A percentile compares a stretch with the other conserved stretches of the same genome.
phyloP scores from a whole-genome alignment of 2,329 filamentous ascomycete species.

The Sclerotinia nivalis region DNA sequence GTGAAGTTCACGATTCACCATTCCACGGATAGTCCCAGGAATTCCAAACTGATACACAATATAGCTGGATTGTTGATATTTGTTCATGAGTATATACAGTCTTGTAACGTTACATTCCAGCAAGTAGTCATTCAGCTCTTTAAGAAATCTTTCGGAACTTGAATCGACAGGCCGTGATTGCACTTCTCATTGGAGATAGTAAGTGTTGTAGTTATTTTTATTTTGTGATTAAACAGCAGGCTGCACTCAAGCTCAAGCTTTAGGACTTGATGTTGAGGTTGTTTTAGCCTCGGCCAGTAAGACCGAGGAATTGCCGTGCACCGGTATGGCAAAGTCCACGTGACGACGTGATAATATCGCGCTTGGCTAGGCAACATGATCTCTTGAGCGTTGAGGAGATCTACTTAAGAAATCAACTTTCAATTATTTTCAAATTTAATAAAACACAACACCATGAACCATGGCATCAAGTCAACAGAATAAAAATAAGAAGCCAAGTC shows the following conservation, averaged over 20 bases:
- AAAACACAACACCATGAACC: constrained; percentile 13
- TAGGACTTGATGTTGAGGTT: neutral
- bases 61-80: neutral
- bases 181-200: neutral
- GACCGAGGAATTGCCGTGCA: neutral
- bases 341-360: constrained; percentile 8
- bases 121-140: neutral
- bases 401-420: neutral
- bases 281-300: no score
- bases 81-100: neutral
- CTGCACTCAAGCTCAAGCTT: neutral
- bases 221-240: neutral
- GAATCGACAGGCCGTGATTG: neutral
- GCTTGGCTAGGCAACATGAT: constrained; percentile 7
- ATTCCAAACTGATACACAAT: neutral
- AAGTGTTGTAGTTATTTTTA: neutral
- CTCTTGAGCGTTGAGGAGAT: neutral
- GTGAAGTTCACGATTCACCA: neutral
- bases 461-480: constrained; percentile 22
- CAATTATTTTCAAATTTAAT: neutral
- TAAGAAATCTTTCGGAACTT: neutral
- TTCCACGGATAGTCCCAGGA: neutral
- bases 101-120: neutral
- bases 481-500: constrained; percentile 26
- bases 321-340: neutral